These are phyloP conservation scores for Hymenoscyphus scutula DNA, from an alignment of 2,329 filamentous ascomycete species.

Conservation along the genomic window DNA sequence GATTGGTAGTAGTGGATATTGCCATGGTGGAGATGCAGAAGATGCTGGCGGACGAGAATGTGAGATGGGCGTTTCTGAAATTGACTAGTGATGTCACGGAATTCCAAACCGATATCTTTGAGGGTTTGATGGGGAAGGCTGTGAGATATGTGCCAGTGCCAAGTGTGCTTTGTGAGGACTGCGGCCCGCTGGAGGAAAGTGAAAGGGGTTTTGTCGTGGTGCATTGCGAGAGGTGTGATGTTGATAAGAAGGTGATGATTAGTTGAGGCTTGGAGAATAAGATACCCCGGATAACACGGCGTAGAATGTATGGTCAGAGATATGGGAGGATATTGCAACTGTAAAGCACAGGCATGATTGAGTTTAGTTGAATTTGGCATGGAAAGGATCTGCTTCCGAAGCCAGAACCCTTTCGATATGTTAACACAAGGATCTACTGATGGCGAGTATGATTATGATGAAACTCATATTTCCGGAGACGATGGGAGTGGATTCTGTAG, in stretches of 20 bases:
- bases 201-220: neutral
- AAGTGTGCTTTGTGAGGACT: constrained; percentile 13
- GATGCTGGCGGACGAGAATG: constrained; percentile 13
- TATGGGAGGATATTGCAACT: neutral
- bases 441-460: no score
- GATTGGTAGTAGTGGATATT: constrained; percentile 21
- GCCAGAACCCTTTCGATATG: no score
- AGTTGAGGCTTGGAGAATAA: neutral
- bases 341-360: neutral
- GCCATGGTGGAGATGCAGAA: constrained; percentile 22
- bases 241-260: constrained; percentile 3
- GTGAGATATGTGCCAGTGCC: neutral
- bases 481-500: no score
- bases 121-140: neutral
- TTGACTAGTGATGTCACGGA: constrained; percentile 18
- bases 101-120: constrained; percentile 25
- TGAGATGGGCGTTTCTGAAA: constrained; percentile 15
- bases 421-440: no score
- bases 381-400: no score
- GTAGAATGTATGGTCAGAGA: neutral
- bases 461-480: no score
- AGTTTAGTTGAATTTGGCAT: neutral
- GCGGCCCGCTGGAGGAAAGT: constrained; percentile 2
- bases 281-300: neutral
- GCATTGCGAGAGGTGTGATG: constrained; percentile 6